Base-by-base conservation (phyloP, 2,329 filamentous ascomycete genomes). In the Xylaria sp. region DNA sequence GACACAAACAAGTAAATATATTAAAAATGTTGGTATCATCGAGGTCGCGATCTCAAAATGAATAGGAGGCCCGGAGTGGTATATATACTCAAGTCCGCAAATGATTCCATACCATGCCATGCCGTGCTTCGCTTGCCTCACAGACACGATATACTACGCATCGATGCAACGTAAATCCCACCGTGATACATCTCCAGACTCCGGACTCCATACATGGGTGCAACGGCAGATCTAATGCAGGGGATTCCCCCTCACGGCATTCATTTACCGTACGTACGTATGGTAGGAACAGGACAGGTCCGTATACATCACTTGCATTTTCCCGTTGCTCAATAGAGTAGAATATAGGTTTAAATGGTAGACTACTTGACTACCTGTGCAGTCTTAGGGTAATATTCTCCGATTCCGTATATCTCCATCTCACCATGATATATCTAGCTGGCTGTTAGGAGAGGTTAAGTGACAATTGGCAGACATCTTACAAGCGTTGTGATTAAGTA, bases 221-320 rank as follows among this genome's bases (percentile, higher is more conserved):
- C 6, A 54, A 36, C 51, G 51, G 51, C 51, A 54, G 13, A 54
- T 54, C 13, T 7, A 54, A 54, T 54, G 51, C 51, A 28, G 51
- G 51, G 51, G 15, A 12, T 33, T 6, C 51, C 51, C 51, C 15
- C 23, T 4, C 49, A 28, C 51, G 51, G 51, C 51, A 54, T 54
- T 28, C 33, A 20, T 31, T 54, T 36, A 9, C 15, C 12, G 7
- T 31, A 8, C 25, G 51, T 7, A 36, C 28, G 28, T 3, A 33
- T n/a, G 7, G 28, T 4, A 28, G 28, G 28, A 5, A 28, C 28
- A 3, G 2, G 28, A 13, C 12, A 28, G 13, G n/a, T 52, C 20
- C 3, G 39, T 15, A 41, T 41, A 13, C 39, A 41, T 41, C 6
- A 2, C 49, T 52, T 54, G 4, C 12, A 20, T 31, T 54, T 12